These are phyloP conservation scores for Hemileia vastatrix DNA, from an alignment of 1,284 basidiomycete species.

Conservation along the genomic window DNA sequence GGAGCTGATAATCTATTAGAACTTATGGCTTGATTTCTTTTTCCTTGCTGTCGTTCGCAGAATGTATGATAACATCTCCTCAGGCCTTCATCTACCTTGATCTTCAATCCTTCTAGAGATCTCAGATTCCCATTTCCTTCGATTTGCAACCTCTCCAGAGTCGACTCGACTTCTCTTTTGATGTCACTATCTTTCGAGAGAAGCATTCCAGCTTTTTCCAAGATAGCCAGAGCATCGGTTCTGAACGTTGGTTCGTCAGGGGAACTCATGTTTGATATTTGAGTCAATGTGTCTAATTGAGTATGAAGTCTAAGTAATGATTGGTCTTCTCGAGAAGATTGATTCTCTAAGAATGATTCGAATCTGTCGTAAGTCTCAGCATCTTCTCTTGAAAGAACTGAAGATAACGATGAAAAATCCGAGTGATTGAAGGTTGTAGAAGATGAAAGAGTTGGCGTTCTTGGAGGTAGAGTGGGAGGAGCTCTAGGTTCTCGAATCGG, in stretches of 20 bases:
- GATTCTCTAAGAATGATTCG: conserved; percentile 31
- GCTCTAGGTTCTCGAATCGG: too few relatives aligned
- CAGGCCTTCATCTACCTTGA: too few relatives aligned
- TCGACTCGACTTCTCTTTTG: not conserved
- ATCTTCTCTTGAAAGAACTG: too few relatives aligned
- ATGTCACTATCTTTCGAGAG: not conserved
- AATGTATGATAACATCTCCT: too few relatives aligned
- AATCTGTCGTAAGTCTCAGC: conserved; percentile 34
- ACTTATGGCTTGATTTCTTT: too few relatives aligned
- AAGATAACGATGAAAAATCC: too few relatives aligned
- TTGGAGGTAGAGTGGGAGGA: too few relatives aligned
- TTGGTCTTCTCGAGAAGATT: conserved; percentile 31
- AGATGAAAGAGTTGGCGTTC: too few relatives aligned
- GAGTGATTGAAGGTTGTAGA: too few relatives aligned
- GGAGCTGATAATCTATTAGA: too few relatives aligned
- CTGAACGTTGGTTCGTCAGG: not conserved
- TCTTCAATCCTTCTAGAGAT: too few relatives aligned
- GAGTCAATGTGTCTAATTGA: conserved; percentile 32
- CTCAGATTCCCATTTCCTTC: not conserved
- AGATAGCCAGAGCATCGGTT: not conserved
- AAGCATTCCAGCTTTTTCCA: not conserved
- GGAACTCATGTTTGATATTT: not conserved
- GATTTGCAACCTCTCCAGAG: not conserved
- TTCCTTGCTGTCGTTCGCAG: too few relatives aligned
- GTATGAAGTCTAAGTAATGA: conserved; percentile 36